Base-by-base conservation (phyloP, 345 rosid species). In the Pugionium cornutum region DNA sequence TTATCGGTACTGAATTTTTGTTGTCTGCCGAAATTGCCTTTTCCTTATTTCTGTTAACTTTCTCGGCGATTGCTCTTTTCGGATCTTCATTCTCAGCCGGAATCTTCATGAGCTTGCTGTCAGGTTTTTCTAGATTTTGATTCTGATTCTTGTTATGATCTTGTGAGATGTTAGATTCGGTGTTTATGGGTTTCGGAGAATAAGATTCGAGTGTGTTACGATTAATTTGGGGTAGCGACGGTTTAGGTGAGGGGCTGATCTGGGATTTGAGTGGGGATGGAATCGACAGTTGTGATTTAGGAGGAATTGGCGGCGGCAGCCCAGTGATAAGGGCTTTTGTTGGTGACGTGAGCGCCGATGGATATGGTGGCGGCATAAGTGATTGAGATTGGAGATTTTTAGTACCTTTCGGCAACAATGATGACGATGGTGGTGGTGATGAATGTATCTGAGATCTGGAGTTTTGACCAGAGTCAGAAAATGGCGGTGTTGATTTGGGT, bases 381-480 rank as follows among this genome's bases (percentile, higher is more conserved):
- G 74, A 18, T 53, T 29, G 49, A 39, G 51, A 39, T n/a, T 55
- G 28, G 35, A 37, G 50, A 34, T 5, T 62, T 46, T 62, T 18
- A 36, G 3, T 42, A 69, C 53, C 33, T 69, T 49, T 58, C 3
- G 36, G 41, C 2, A 46, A 11, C 31, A 6, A 11, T 1, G 9
- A 10, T 41, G 46, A 27, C 49, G 52, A 4, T 43, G 63, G 18
- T 29, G 54, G 47, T 67, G 71, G 36, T 55, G 63, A 11, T 43
- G 61, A 57, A 6, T 35, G 33, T 36, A 59, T 39, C 5, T 40
- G 35, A 57, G 49, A 37, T 48, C 4, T 50, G 2, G 58, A 7
- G 3, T 48, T 18, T 31, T 68, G 30, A 8, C 42, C 25, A 9
- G 46, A 35, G 35, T 60, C 26, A 1, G 53, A 44, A 29, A 42